phyloP scores from a whole-genome alignment of 192 early-diverging fungal species.

The Irineochytrium annulatum region DNA sequence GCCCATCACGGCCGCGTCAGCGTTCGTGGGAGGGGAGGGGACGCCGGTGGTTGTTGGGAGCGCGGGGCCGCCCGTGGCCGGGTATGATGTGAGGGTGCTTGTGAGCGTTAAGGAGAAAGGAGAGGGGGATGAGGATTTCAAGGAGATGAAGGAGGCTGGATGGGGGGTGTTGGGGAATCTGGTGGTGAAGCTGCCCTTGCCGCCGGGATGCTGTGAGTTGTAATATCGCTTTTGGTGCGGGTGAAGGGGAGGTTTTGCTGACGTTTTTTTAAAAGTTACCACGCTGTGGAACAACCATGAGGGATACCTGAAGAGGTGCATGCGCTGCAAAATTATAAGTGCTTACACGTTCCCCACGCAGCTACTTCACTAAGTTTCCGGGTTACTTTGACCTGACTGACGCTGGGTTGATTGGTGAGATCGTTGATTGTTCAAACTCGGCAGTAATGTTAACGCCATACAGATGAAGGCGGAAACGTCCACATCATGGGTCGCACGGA shows the following conservation, averaged over 20 bases:
- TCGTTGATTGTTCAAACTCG: constrained; percentile 13
- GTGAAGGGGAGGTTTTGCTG: too few species aligned
- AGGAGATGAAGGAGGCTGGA: too few species aligned
- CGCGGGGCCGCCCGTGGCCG: constrained; percentile 77
- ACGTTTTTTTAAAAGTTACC: constrained; percentile 28
- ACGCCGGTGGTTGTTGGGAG: constrained; percentile 51
- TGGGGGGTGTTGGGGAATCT: constrained; percentile 70
- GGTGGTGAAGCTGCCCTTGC: constrained; percentile 72
- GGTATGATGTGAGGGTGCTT: constrained; percentile 65
- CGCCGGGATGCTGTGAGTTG: constrained; percentile 62
- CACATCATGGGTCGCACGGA: constrained; percentile 38
- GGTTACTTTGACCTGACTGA: constrained; percentile 84
- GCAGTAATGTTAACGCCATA: not conserved
- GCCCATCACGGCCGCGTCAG: constrained; percentile 74
- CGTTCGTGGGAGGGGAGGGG: constrained; percentile 19
- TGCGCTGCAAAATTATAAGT: not conserved
- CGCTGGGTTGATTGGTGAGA: constrained; percentile 73
- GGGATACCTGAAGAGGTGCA: constrained; percentile 56
- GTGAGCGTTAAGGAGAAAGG: constrained; percentile 20
- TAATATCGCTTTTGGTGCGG: too few species aligned
- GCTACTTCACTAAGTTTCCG: constrained; percentile 72
- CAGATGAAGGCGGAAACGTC: constrained; percentile 38
- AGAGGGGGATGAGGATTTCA: constrained; percentile 14
- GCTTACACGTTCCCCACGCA: not conserved
- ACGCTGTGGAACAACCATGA: constrained; percentile 75